Evolutionary conservation across 805 yeast species (phyloP).

Genomic region (Cyberlindnera sargentensis): DNA sequence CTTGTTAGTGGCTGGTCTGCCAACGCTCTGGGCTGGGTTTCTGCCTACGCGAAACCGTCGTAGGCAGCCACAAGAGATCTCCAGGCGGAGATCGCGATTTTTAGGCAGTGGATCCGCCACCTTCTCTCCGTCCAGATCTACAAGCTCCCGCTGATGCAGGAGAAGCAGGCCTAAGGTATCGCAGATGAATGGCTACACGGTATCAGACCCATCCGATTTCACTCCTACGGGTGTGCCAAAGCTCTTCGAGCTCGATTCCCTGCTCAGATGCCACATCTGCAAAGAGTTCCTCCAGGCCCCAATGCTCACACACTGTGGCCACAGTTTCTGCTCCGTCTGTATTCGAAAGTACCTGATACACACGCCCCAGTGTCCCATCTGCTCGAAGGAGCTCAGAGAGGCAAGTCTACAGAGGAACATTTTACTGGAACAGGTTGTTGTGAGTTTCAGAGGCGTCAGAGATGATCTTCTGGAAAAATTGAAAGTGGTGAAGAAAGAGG

Average conservation of each 20-base stretch:
- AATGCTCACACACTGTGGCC: slow-evolving; percentile 77
- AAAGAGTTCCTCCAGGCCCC: slow-evolving; percentile 78
- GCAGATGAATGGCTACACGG: slow-evolving; percentile 4
- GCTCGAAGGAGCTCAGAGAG: slow-evolving; percentile 64
- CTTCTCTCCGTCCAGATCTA: too few species aligned
- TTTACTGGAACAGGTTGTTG: slow-evolving; percentile 63
- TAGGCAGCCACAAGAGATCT: too few species aligned
- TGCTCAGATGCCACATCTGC: slow-evolving; percentile 80
- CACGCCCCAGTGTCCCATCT: slow-evolving; percentile 67
- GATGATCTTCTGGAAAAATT: slow-evolving; percentile 30
- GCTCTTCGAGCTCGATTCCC: slow-evolving; percentile 56
- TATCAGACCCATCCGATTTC: slow-evolving; percentile 76
- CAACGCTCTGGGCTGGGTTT: too few species aligned
- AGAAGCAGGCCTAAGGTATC: too few species aligned
- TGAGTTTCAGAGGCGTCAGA: slow-evolving; percentile 42
- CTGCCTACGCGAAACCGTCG: too few species aligned
- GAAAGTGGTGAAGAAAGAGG: neutral
- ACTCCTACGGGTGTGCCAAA: slow-evolving; percentile 43
- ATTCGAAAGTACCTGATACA: slow-evolving; percentile 62
- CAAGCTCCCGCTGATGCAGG: too few species aligned
- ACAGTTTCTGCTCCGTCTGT: slow-evolving; percentile 84
- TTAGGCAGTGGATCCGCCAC: too few species aligned
- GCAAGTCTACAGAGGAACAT: slow-evolving; percentile 61
- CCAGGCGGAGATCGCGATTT: too few species aligned
- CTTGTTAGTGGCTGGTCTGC: too few species aligned